Base-by-base conservation (phyloP, 164 flowering plant genomes). In the Hamamelis virginiana region DNA sequence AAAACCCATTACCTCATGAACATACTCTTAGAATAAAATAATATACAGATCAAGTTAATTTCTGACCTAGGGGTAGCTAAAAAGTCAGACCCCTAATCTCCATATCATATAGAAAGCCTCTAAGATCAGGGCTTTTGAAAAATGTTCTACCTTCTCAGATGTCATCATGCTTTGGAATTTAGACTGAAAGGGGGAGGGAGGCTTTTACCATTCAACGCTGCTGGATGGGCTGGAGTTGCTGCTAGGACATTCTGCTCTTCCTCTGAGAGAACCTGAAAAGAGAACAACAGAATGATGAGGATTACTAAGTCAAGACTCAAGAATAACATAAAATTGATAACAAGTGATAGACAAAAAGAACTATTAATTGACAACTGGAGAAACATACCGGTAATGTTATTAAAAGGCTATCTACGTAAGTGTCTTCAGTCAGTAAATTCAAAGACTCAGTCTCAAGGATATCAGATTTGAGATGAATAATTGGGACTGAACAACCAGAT, bases 171-270 rank as follows among this genome's bases (percentile, higher is more conserved):
- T 2, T 33, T 33, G 6, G 41, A 33, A 6, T 33, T 33, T 33
- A 33, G 41, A 33, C 41, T 33, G 2, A 33, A 33, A 33, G 41
- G 41, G 41, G n/a, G n/a, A n/a, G n/a, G n/a, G 47, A 59, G 47
- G 63, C 11, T 23, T 77, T 45, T 68, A 92, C 97, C 92, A 76
- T 86, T 89, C 56, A 92, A 75, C 23, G 93, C 99, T 21, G 87
- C 87, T 5, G 97, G 97, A 77, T 95, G 99, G 43, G 97, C 99
- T n/a, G 97, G 99, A 78, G 89, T 85, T 51, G 99, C 91, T 47
- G 96, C 97, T 61, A 95, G 79, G 53, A 82, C 78, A 72, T 80
- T 79, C 69, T 95, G 97, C 79, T 95, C 93, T 76, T 89, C 93
- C 81, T 83, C 89, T 4, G 97, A 74, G 51, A 95, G 74, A 69